Conservation (phyloP, 2,329 filamentous ascomycete genomes). For the Didymella keratinophila region DNA sequence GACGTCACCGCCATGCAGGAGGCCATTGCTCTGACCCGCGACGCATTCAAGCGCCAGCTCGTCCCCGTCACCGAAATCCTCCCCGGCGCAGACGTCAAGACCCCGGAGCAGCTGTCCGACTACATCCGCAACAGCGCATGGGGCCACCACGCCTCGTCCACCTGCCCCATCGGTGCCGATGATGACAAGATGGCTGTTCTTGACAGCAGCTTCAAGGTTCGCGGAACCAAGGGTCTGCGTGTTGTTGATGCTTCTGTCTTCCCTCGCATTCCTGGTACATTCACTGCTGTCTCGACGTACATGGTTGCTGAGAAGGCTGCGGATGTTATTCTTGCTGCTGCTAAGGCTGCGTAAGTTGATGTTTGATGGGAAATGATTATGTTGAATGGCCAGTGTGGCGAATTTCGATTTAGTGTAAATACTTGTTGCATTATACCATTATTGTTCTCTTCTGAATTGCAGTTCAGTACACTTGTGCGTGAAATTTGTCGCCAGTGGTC, state of each 20-base stretch:
- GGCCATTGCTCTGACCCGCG: constrained; percentile 60
- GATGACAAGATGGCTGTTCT: constrained; percentile 61
- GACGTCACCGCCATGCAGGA: constrained; percentile 63
- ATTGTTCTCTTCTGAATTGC: neutral
- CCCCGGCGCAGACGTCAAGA: constrained; percentile 58
- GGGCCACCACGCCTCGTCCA: constrained; percentile 66
- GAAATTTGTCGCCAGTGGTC: neutral
- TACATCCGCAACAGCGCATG: constrained; percentile 43
- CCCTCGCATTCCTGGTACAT: constrained; percentile 59
- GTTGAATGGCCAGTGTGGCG: constrained; percentile 1
- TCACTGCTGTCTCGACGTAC: constrained; percentile 61
- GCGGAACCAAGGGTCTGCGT: constrained; percentile 61
- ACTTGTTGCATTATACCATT: constrained; percentile 6
- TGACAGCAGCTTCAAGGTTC: constrained; percentile 61
- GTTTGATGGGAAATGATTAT: constrained; percentile 9
- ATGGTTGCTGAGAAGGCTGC: constrained; percentile 69
- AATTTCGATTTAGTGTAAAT: constrained; percentile 4
- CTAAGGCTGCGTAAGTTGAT: constrained; percentile 9
- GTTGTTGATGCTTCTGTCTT: constrained; percentile 53
- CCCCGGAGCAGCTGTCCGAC: constrained; percentile 40
- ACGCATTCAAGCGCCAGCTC: constrained; percentile 43
- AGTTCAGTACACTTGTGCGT: neutral
- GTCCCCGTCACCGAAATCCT: constrained; percentile 55
- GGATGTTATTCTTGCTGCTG: constrained; percentile 60
- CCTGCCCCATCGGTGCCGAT: constrained; percentile 63